A percentile compares a stretch with the other conserved stretches of the same genome.
phyloP scores from a whole-genome alignment of 2,329 filamentous ascomycete species.

The Colletotrichum destructivum region DNA sequence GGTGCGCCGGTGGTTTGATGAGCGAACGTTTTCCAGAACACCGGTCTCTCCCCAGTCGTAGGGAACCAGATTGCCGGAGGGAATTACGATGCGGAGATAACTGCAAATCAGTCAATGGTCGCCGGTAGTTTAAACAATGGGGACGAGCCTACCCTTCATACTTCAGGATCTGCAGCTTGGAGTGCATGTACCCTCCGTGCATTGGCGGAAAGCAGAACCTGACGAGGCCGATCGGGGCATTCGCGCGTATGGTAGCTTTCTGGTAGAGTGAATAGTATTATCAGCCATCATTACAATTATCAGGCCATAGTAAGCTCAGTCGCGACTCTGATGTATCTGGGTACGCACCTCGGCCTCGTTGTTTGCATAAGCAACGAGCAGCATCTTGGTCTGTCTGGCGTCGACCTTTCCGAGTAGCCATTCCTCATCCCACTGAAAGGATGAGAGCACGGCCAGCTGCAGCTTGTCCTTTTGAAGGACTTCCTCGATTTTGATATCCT shows the following conservation, averaged over 20 bases:
- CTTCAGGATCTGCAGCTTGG: conserved; percentile 93
- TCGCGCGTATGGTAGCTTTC: conserved; percentile 65
- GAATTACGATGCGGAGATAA: conserved; percentile 85
- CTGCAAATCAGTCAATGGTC: conserved; percentile 17
- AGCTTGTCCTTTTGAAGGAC: conserved; percentile 82
- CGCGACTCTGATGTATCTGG: not conserved
- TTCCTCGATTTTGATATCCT: conserved; percentile 92
- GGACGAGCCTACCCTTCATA: conserved; percentile 50
- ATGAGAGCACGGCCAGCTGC: conserved; percentile 84
- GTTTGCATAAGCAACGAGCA: conserved; percentile 71
- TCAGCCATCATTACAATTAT: not conserved
- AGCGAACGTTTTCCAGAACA: conserved; percentile 84
- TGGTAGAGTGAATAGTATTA: conserved; percentile 44
- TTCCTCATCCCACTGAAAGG: conserved; percentile 87
- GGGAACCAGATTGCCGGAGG: conserved; percentile 87
- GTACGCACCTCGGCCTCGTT: conserved; percentile 66
- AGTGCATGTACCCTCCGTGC: conserved; percentile 88
- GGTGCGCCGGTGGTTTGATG: not conserved
- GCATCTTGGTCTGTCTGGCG: conserved; percentile 70
- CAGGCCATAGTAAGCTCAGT: not conserved
- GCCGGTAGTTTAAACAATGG: conserved; percentile 10
- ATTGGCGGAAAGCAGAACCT: conserved; percentile 88
- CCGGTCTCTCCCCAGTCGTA: conserved; percentile 94
- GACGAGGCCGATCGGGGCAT: conserved; percentile 68
- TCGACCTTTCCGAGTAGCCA: conserved; percentile 85